Conservation (phyloP, 2,329 filamentous ascomycete species). For the Bipolaris victoriae region DNA sequence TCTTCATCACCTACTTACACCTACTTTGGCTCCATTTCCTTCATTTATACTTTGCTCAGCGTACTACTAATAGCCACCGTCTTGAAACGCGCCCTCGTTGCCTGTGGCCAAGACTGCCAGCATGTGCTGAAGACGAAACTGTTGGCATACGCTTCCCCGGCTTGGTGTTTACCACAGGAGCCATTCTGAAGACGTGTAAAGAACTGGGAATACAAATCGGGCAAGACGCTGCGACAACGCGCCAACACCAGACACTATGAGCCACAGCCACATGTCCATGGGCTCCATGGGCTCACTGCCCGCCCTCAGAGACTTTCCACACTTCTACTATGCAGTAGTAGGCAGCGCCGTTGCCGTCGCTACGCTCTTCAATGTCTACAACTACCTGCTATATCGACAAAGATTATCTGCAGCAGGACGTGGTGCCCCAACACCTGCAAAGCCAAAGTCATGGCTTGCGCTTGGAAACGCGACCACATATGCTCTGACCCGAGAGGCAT, state of each 20-base stretch:
- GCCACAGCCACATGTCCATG: slow-evolving; percentile 36
- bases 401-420: slow-evolving; percentile 56
- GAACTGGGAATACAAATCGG: slow-evolving; percentile 14
- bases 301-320: slow-evolving; percentile 55
- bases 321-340: slow-evolving; percentile 61
- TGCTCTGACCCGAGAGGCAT: slow-evolving; percentile 61
- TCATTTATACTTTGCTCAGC: neutral
- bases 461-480: slow-evolving; percentile 59
- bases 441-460: slow-evolving; percentile 59
- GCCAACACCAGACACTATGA: slow-evolving; percentile 29
- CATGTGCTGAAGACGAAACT: slow-evolving; percentile 9
- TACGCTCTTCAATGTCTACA: slow-evolving; percentile 54
- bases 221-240: slow-evolving; percentile 10
- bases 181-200: neutral
- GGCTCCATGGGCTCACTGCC: slow-evolving; percentile 55
- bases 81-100: neutral
- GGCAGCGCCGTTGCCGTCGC: slow-evolving; percentile 54
- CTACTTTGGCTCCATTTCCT: neutral
- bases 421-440: slow-evolving; percentile 55
- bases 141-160: neutral
- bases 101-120: neutral
- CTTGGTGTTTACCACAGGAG: neutral
- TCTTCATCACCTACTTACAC: neutral
- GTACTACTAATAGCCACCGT: neutral
- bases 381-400: slow-evolving; percentile 57